Evolutionary conservation across 306 rosid genomes (phyloP).

Genomic region (Hippophae rhamnoides): DNA sequence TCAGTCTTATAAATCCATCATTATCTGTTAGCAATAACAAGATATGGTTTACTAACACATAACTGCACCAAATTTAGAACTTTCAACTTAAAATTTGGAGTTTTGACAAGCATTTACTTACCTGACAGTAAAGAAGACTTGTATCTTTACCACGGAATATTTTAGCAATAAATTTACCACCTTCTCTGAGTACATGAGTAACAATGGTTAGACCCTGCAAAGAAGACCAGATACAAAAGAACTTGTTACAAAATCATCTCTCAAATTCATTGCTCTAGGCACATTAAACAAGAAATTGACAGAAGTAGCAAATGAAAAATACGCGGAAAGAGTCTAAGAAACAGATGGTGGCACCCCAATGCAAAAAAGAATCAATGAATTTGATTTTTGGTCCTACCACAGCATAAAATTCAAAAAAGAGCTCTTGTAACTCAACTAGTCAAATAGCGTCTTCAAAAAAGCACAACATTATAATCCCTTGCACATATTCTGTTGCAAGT

Average conservation of each 20-base stretch:
- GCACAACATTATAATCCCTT: too few relatives aligned
- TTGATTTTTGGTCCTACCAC: neutral
- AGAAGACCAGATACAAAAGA: conserved; percentile 11
- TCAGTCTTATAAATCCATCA: neutral
- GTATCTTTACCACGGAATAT: conserved; percentile 96
- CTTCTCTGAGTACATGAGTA: conserved; percentile 84
- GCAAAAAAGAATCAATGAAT: neutral
- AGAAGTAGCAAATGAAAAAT: too few relatives aligned
- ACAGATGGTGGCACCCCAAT: neutral
- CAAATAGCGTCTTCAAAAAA: too few relatives aligned
- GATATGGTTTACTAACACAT: neutral
- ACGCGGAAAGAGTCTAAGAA: neutral
- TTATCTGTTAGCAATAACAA: neutral
- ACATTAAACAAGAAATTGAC: too few relatives aligned
- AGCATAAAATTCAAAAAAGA: neutral
- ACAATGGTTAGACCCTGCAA: conserved; percentile 92
- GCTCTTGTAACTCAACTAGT: neutral
- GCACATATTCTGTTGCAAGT: too few relatives aligned
- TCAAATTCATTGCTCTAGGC: neutral
- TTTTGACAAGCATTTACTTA: conserved; percentile 25
- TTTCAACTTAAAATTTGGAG: conserved; percentile 7
- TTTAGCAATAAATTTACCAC: conserved; percentile 90
- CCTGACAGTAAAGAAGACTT: conserved; percentile 92
- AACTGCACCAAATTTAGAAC: neutral
- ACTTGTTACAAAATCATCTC: conserved; percentile 4